Evolutionary conservation across 169 alveolate species (phyloP).

Genomic region (Eimeria brunetti): DNA sequence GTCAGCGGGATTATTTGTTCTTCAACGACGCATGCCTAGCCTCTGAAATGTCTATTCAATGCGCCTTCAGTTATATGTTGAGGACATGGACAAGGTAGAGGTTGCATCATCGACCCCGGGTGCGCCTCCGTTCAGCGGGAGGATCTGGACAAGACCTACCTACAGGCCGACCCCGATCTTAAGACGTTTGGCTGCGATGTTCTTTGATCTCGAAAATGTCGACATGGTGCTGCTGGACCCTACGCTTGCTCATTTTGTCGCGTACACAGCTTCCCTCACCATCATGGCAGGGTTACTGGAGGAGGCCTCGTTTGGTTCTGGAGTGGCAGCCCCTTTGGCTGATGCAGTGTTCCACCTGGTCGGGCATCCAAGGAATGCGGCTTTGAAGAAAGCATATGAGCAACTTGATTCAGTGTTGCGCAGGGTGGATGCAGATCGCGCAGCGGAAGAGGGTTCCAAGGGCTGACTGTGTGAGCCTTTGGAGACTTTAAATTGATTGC

Average conservation of each 20-base stretch:
- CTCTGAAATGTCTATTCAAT: background rate
- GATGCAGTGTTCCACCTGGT: background rate
- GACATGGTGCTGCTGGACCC: constrained; percentile 56
- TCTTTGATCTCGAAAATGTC: constrained; percentile 14
- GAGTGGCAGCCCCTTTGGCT: constrained; percentile 41
- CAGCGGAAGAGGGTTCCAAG: constrained; percentile 11
- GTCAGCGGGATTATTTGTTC: background rate
- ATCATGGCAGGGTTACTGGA: constrained; percentile 61
- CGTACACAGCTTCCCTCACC: constrained; percentile 49
- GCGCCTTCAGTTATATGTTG: constrained; percentile 33
- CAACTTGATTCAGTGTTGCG: constrained; percentile 37
- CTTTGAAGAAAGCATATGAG: constrained; percentile 15
- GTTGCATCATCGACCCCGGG: constrained; percentile 63
- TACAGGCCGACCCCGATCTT: constrained; percentile 54
- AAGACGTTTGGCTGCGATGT: constrained; percentile 46
- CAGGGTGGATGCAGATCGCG: constrained; percentile 49
- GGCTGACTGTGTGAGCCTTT: background rate
- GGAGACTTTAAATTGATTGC: too few relatives aligned
- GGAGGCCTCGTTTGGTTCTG: constrained; percentile 56
- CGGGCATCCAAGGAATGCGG: constrained; percentile 27
- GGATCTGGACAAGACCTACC: constrained; percentile 42
- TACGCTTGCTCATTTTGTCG: constrained; percentile 36
- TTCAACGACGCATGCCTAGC: background rate
- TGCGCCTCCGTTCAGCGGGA: constrained; percentile 57
- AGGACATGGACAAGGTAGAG: constrained; percentile 63